Conservation (phyloP, 176 grass and related monocot genomes). For the Areca catechu region DNA sequence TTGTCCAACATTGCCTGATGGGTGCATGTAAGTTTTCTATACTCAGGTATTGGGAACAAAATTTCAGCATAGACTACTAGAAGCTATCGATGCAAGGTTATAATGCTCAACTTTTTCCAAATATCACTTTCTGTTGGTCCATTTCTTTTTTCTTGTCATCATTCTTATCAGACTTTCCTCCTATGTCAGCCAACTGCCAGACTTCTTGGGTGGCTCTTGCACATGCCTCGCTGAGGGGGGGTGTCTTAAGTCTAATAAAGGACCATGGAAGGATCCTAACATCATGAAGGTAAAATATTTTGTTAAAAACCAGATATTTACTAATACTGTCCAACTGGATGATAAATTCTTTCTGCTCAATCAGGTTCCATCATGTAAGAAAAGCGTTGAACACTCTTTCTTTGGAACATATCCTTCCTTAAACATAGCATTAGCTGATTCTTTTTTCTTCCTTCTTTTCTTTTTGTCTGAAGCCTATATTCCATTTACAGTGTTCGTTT, state of each 20-base stretch:
- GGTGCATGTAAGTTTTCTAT: too few species aligned
- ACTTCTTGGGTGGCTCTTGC: conserved; percentile 81
- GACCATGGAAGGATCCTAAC: conserved; percentile 85
- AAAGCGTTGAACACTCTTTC: neutral
- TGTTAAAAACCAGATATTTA: too few species aligned
- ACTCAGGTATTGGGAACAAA: conserved; percentile 85
- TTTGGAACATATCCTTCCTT: neutral
- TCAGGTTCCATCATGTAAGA: too few species aligned
- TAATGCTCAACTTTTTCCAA: conserved; percentile 2
- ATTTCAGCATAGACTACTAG: conserved; percentile 76
- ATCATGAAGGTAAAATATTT: conserved; percentile 59
- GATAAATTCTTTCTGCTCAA: too few species aligned
- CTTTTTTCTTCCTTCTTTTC: neutral
- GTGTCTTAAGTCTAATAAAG: conserved; percentile 86
- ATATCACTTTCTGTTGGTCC: conserved; percentile 4
- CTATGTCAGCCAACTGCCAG: conserved; percentile 76
- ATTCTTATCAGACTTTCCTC: conserved; percentile 11
- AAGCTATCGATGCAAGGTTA: conserved; percentile 74
- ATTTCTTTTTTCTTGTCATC: neutral
- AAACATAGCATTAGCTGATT: too few species aligned
- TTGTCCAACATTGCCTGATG: too few species aligned
- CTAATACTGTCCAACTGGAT: too few species aligned
- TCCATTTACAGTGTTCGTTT: too few species aligned
- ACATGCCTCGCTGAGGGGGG: conserved; percentile 56
- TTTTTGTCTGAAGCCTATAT: too few species aligned